Evolutionary conservation across 257 asterid species (phyloP), one percentile per base, ranked within the genome.

Genomic region (Nicotiana noctiflora): DNA sequence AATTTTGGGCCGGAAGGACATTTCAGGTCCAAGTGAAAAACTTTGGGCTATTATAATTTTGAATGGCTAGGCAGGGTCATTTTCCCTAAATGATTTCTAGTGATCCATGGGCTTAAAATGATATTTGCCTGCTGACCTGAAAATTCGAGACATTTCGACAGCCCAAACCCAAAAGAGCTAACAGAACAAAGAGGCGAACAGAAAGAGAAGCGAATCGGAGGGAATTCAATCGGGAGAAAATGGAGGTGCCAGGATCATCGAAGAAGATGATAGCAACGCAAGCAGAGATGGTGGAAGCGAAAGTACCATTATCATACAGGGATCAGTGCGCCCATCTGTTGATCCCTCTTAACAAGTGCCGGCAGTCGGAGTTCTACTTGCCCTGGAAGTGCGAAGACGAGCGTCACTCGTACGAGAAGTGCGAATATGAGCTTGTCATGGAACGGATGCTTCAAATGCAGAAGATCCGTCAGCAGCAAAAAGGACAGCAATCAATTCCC

Each of bases 361-460:
- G 97, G 31, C 96, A 89, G 81, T 83, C 98, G 60, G 98, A 92
- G 90, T 76, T 89, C 62, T 94, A 82, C 86, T 90, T 93, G 13
- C 98, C 98, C 0, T 93, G 98, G 98, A 94, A 94, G 89, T 93
- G 98, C 85, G 96, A 85, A 82, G 34, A 84, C 9, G 96, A 93
- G 86, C 96, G 98, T 84, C 98, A 91, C 82, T 11, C 89, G 44
- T 94, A 94, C 14, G 97, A 94, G 87, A 94, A 94, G 86, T 94
- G 98, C 80, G 96, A 81, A 68, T 94, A 94, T 91, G 98, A 93
- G 87, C 98, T 94, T 79, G 95, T 94, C 19, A 94, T 94, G 98
- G 98, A 94, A 78, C 90, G 97, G 81, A 93, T 94, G 98, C 97
- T 94, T 21, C 97, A 93, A 89, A 90, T 93, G 98, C 94, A 90